Base-by-base conservation (phyloP, 495 filamentous ascomycete species). In the Hypoxylon fragiforme region DNA sequence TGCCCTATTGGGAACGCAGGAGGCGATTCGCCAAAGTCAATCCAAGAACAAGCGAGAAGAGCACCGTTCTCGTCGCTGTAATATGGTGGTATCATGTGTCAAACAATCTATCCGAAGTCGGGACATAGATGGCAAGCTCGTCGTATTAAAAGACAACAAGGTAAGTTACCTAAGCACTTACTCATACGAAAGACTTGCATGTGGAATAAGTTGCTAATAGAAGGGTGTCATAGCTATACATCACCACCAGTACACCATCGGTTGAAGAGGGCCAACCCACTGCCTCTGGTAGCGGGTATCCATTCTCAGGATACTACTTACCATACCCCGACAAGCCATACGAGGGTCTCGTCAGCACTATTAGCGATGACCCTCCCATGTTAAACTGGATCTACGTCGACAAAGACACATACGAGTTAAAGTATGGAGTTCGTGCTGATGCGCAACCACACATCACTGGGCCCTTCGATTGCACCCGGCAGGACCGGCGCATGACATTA, bases 371-470 rank as follows among this genome's bases (percentile, higher is more conserved):
- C 48, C 81, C 81, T 1, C 82, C 82, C 3, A 75, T 79, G 71
- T 69, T 85, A 14, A 84, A 85, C 69, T 85, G 82, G 82, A 78
- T 85, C 9, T 85, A 81, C 43, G 73, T 83, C 48, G 80, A 84
- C 70, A 73, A 76, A 54, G 75, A 80, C 51, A 83, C 71, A 5
- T 71, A 75, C 54, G 73, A 81, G 66, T 67, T 85, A 13, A 78
- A 79, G 47, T 81, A 83, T 49, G 82, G 80, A 0, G 66, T 77
- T 2, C 72, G 74, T 20, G 66, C 69, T 42, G 76, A 73, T n/a
- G 76, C 71, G 52, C 44, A 76, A 67, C 64, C 70, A 0, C 72
- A 84, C 56, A 60, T 78, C 6, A 70, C 78, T 15, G 81, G 81
- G 3, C 81, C 82, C 1, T 85, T 80, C 73, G 71, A 79, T 51